These are phyloP conservation scores for Ophiocordyceps camponoti-leonardi DNA, from an alignment of 2,329 filamentous ascomycete species.

Conservation along the genomic window DNA sequence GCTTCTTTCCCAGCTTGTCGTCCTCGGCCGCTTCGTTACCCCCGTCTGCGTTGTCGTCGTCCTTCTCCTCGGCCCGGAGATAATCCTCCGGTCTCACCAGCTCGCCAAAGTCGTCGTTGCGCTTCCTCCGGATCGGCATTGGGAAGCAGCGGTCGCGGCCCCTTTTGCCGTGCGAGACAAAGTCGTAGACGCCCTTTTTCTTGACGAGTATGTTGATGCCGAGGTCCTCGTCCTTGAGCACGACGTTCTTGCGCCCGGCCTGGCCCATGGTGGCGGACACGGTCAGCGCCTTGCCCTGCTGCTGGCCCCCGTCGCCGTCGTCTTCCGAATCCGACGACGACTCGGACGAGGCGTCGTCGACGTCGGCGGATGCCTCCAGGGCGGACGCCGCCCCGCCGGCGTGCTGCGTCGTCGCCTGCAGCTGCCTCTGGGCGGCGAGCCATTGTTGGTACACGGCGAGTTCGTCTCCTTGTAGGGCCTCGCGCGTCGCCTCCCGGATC, in stretches of 20 bases:
- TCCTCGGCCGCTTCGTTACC: conserved; percentile 23
- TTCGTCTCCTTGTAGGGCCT: conserved; percentile 58
- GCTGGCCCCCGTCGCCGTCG: conserved; percentile 75
- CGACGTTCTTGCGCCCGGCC: conserved; percentile 68
- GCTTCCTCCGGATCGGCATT: conserved; percentile 59
- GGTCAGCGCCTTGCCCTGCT: conserved; percentile 83
- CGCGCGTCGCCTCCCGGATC: conserved; percentile 41
- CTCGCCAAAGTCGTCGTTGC: conserved; percentile 84
- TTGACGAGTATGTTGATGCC: conserved; percentile 83
- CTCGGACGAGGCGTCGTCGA: conserved; percentile 72
- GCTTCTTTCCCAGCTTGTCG: conserved; percentile 69
- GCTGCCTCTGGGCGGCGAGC: conserved; percentile 70
- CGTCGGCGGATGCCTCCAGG: conserved; percentile 54
- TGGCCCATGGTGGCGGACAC: conserved; percentile 74
- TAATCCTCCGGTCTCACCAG: conserved; percentile 89
- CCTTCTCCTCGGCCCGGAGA: conserved; percentile 77
- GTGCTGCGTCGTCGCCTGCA: conserved; percentile 70
- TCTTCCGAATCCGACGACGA: conserved; percentile 78
- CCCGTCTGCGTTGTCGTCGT: conserved; percentile 48
- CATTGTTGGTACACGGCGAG: conserved; percentile 78
- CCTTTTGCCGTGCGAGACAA: conserved; percentile 77
- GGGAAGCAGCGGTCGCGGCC: conserved; percentile 89
- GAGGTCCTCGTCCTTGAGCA: conserved; percentile 74
- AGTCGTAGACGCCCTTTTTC: conserved; percentile 83
- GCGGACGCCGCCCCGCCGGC: conserved; percentile 42